These are phyloP conservation scores for Agroathelia rolfsii DNA, from an alignment of 1,284 basidiomycete species.

Conservation along the genomic window DNA sequence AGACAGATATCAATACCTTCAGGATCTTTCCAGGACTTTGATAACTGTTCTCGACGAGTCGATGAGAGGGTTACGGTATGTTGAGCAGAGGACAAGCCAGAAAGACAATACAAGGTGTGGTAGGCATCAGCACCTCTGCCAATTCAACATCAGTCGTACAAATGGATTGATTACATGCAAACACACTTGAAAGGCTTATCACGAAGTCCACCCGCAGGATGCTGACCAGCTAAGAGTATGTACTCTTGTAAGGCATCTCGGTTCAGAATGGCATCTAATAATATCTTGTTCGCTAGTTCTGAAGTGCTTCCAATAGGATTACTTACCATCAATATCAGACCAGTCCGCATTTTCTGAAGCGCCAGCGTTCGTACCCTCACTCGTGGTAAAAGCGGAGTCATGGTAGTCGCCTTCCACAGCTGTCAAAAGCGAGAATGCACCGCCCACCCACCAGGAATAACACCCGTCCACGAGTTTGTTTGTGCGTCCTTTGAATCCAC, in stretches of 20 bases:
- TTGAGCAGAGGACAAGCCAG: slow-evolving; percentile 83
- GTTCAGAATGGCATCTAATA: slow-evolving; percentile 43
- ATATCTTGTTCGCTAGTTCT: slow-evolving; percentile 4
- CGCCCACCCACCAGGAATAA: slow-evolving; percentile 98
- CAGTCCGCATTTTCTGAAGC: slow-evolving; percentile 32
- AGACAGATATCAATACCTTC: slow-evolving; percentile 18
- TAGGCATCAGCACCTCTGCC: slow-evolving; percentile 73
- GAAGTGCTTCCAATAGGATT: slow-evolving; percentile 2
- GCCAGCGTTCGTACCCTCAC: slow-evolving; percentile 16
- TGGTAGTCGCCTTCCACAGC: slow-evolving; percentile 34
- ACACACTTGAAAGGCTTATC: slow-evolving; percentile 91
- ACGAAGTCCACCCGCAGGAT: slow-evolving; percentile 75
- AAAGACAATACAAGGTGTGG: slow-evolving; percentile 85
- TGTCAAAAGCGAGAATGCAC: slow-evolving; percentile 76
- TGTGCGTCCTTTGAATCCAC: slow-evolving; percentile 88
- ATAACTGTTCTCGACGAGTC: slow-evolving; percentile 31
- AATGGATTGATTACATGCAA: not conserved
- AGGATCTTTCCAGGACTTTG: slow-evolving; percentile 30
- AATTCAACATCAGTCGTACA: not conserved
- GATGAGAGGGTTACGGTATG: slow-evolving; percentile 55
- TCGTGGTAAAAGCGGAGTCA: too few species aligned
- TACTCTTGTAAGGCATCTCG: slow-evolving; percentile 79
- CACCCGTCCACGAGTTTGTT: slow-evolving; percentile 99
- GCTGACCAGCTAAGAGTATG: slow-evolving; percentile 80
- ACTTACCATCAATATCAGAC: slow-evolving; percentile 57